phyloP scores from a whole-genome alignment of 441 rosid genomes.

The Flueggea neowawraea region DNA sequence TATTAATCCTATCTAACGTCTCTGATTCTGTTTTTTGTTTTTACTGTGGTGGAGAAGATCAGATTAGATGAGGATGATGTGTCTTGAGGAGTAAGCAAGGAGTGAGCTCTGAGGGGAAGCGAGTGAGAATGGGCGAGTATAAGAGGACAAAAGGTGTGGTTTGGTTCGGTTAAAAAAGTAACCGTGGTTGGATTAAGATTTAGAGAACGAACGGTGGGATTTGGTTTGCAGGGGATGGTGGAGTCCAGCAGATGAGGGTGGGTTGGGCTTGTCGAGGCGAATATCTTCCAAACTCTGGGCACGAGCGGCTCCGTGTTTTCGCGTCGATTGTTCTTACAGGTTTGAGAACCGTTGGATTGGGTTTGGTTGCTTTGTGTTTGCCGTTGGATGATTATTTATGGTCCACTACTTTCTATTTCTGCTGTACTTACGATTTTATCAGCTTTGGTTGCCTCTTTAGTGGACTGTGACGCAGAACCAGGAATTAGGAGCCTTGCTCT shows the following conservation, averaged over 20 bases:
- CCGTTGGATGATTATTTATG: conserved; percentile 20
- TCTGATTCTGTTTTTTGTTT: not conserved
- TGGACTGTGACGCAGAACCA: conserved; percentile 6
- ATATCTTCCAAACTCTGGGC: conserved; percentile 67
- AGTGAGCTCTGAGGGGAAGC: not conserved
- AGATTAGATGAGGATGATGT: not conserved
- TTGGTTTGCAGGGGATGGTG: conserved; percentile 7
- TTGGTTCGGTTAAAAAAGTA: not conserved
- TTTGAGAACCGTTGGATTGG: conserved; percentile 33
- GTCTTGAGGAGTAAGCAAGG: not conserved
- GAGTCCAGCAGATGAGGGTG: not conserved
- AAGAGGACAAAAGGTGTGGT: not conserved
- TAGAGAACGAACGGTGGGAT: conserved; percentile 22
- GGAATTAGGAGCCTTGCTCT: not conserved
- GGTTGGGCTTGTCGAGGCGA: conserved; percentile 22
- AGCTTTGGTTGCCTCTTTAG: conserved; percentile 11
- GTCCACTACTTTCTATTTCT: conserved; percentile 1
- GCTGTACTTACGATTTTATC: conserved; percentile 6
- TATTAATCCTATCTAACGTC: no score
- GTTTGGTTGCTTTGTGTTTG: not conserved
- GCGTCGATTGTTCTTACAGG: conserved; percentile 30
- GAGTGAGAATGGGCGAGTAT: not conserved
- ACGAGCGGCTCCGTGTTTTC: conserved; percentile 66
- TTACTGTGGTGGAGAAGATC: not conserved
- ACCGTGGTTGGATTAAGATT: conserved; percentile 28